A percentile compares a stretch with the other conserved stretches of the same genome.
Conservation (phyloP, 163 green algal species). For the Chlamydomonas reinhardtii region DNA sequence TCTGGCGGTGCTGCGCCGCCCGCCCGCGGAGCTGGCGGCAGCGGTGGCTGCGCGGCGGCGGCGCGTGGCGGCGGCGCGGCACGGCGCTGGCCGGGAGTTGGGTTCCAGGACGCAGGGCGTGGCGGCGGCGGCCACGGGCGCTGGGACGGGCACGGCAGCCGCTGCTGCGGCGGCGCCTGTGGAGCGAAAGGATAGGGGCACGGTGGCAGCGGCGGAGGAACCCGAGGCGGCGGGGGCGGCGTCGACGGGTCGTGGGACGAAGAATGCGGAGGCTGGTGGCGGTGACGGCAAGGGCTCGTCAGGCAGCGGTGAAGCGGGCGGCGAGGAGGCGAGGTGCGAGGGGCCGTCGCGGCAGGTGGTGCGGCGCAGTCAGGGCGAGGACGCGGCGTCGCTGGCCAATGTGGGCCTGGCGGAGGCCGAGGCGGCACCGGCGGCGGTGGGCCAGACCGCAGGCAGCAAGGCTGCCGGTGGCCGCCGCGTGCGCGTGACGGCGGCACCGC, state of each 20-base stretch:
- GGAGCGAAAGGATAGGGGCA: no score
- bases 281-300: not conserved
- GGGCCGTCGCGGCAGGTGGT: constrained; percentile 7
- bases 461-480: not conserved
- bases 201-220: no score
- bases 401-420: not conserved
- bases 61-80: no score
- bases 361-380: not conserved
- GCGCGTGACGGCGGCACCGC: not conserved
- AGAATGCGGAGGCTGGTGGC: not conserved
- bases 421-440: not conserved
- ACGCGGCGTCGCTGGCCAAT: constrained; percentile 11
- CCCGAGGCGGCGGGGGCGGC: not conserved
- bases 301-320: no score
- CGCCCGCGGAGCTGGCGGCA: not conserved
- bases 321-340: not conserved
- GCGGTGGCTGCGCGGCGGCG: no score
- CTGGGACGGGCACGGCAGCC: not conserved
- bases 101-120: no score
- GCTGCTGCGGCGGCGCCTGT: not conserved
- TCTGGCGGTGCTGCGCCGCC: not conserved
- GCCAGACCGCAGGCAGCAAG: no score
- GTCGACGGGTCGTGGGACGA: not conserved
- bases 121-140: not conserved
- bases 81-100: no score